phyloP scores from a whole-genome alignment of 73 alveolate species.

The Symbiodinium pilosum region DNA sequence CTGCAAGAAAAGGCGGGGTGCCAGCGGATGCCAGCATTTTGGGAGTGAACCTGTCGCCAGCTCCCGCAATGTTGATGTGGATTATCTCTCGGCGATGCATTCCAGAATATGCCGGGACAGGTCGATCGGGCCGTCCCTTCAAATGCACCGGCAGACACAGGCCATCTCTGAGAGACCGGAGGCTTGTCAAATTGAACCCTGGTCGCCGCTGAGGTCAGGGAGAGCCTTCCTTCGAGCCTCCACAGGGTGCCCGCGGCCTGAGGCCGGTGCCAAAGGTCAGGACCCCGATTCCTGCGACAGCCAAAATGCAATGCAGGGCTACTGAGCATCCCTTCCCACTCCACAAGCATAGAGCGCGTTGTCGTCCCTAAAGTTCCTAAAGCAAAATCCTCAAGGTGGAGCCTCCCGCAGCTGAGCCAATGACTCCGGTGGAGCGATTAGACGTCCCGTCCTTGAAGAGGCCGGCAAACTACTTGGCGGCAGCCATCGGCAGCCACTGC shows the following conservation, averaged over 20 bases:
- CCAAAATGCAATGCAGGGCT: too few species aligned
- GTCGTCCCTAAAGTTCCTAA: neutral
- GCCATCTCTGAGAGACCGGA: neutral
- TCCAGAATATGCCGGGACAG: too few species aligned
- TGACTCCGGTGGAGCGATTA: conserved; percentile 46
- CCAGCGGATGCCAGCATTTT: too few species aligned
- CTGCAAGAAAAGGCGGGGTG: neutral
- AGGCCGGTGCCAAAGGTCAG: conserved; percentile 26
- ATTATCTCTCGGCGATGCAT: too few species aligned
- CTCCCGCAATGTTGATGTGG: too few species aligned
- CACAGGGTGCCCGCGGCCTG: neutral
- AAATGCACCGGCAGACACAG: neutral
- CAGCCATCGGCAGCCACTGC: neutral
- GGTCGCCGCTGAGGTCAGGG: too few species aligned
- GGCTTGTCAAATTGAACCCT: neutral
- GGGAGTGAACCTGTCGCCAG: too few species aligned
- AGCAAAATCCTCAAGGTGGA: conserved; percentile 35
- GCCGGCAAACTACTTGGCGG: neutral
- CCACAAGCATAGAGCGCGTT: too few species aligned
- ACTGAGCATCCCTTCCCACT: too few species aligned
- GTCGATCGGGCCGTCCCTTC: neutral
- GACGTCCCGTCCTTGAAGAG: conserved; percentile 62
- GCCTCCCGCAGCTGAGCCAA: conserved; percentile 73
- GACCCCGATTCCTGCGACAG: too few species aligned
- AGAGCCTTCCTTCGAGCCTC: neutral